Evolutionary conservation across 2,329 filamentous ascomycete genomes (phyloP), one percentile per base, ranked within the genome.

Genomic region (Colletotrichum eremochloae): DNA sequence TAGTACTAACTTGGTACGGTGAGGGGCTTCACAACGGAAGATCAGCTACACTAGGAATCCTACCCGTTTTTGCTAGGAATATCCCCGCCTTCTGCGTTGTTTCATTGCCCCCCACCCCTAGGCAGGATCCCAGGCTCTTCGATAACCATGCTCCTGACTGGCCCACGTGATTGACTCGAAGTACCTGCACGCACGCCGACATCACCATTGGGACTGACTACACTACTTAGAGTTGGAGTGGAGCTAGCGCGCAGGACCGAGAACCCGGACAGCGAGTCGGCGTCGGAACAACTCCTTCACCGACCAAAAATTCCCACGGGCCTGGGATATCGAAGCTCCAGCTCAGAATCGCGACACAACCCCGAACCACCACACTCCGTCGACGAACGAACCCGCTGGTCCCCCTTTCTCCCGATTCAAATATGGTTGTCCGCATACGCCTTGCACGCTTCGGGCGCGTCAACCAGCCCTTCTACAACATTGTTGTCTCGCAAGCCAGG

Each of bases 381-480:
- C 18, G n/a, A 48, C 55, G 15, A 42, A 33, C 4, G 33, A 33
- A 33, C 4, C 29, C 14, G 14, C 20, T 12, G 1, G 1, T 3
- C 0, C 7, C 11, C 29, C 3, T 2, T 24, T 24, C 50, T 8
- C 14, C 88, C 46, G 7, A 11, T 2, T 38, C 15, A 14, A 15
- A 77, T 64, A 97, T 99, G 96, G 96, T 98, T 74, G 88, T 99
- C 79, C 93, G 93, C 82, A 96, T 99, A 82, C 93, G 96, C 72
- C 91, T 99, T 77, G 94, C 96, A 77, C 95, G 96, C 82, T 97
- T 98, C 82, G 95, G 95, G 80, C 94, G 93, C 82, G 91, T 89
- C 75, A 95, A 97, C 81, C 82, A 90, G n/a, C 96, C 96, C 2
- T 93, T 98, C 78, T 99, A 97, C 88, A 99, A 99, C 85, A 98